Evolutionary conservation across 306 rosid genomes (phyloP), one percentile per base, ranked within the genome.

Genomic region (Inga oerstediana): DNA sequence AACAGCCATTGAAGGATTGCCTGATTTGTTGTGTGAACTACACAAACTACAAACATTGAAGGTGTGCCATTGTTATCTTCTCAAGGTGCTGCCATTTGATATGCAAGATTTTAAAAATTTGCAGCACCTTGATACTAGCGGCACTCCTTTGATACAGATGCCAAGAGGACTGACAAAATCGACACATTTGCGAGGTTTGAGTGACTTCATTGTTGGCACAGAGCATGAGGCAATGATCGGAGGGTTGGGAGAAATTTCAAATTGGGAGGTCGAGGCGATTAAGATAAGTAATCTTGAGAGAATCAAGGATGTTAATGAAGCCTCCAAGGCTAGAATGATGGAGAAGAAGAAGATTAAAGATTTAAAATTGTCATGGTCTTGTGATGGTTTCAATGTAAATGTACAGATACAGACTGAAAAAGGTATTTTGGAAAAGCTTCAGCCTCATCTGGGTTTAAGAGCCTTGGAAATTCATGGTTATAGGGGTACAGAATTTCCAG

Each of bases 31-130:
- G 7, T 11, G 84, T 49, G 24, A 13, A 4, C 49, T 80, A 46
- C 48, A 75, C 67, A 84, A 84, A 46, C 58, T 84, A 15, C 84
- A 56, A 10, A 84, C 81, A 4, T 8, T 79, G 34, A 67, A 74
- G 77, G 34, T 84, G 20, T 0, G 0, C 0, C 0, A 0, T 8
- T 73, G 80, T 54, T 0, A 0, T 0, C 1, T 20, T 2, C 77
- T 84, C 2, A 9, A 37, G 8, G 14, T 10, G 71, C 41, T 82
- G 22, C 85, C 77, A 22, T 19, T 2, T 59, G 73, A 44, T 6
- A 72, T 45, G 27, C 74, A 61, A 30, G 52, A 59, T 61, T 79
- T 80, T 73, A 79, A 43, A 30, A 80, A 72, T 10, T 72, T 72
- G 83, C 43, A 37, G 2, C 30, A 72, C 58, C 78, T 72, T 39